Evolutionary conservation across 192 early-diverging fungal genomes (phyloP).

Genomic region (Coemansia sp.): DNA sequence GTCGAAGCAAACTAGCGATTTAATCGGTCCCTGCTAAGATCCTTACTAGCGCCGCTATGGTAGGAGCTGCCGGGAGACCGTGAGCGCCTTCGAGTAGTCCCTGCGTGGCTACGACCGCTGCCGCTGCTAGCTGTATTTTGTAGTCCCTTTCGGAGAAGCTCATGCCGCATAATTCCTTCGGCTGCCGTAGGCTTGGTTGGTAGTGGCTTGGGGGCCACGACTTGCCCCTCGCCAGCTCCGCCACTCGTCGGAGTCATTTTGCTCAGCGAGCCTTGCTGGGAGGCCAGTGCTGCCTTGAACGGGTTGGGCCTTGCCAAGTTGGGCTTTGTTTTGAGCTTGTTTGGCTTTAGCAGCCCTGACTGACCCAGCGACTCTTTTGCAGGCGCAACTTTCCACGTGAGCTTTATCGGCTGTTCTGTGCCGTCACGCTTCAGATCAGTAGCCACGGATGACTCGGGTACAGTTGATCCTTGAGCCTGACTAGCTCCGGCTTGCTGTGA

Average conservation of each 20-base stretch:
- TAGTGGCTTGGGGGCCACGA: background rate
- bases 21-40: background rate
- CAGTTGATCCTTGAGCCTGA: background rate
- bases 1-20: background rate
- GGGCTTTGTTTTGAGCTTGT: constrained; percentile 4
- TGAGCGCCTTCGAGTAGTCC: constrained; percentile 18
- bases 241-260: background rate
- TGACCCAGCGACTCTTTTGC: background rate
- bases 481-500: background rate
- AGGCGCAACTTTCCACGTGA: constrained; percentile 20
- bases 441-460: constrained; percentile 1
- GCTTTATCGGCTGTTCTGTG: constrained; percentile 23
- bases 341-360: constrained; percentile 9
- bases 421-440: constrained; percentile 33
- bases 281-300: constrained; percentile 29
- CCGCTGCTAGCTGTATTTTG: background rate
- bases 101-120: background rate
- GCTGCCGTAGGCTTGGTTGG: constrained; percentile 15
- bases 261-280: constrained; percentile 9
- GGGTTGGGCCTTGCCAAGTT: constrained; percentile 29
- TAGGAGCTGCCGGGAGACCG: constrained; percentile 21
- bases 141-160: constrained; percentile 22
- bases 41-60: background rate
- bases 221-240: background rate
- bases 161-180: constrained; percentile 29